Base-by-base conservation (phyloP, 352 stramenopile genomes). In the Globisporangium viniferum region DNA sequence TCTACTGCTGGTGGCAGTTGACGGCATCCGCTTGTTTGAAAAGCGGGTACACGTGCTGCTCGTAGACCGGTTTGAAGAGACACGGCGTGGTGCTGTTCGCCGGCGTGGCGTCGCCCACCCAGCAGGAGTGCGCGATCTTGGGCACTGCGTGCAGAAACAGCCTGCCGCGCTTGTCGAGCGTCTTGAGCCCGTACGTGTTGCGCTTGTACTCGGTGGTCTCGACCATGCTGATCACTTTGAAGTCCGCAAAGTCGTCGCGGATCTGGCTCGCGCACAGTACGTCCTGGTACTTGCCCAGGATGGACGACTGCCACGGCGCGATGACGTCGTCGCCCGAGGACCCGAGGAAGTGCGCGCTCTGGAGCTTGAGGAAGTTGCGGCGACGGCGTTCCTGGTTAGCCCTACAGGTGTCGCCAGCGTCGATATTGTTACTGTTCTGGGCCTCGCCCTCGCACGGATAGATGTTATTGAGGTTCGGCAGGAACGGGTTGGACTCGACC, bases 311-410 rank as follows among this genome's bases (percentile, higher is more conserved):
- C 73, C 75, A 85, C 15, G 77, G 79, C 10, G 75, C 67, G 39
- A 81, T 68, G 1, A 76, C 59, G 5, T 73, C 73, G 59, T 85
- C 79, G 29, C 70, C 49, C 12, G 73, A 66, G 0, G 75, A 76
- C 0, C 69, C 72, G 48, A 88, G 81, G 65, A 82, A 84, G 54
- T 82, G 70, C 0, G 74, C 77, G 9, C 65, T 60, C 33, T 68
- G 67, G 35, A 83, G 57, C 15, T 68, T 73, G 29, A 74, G 64
- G 63, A 81, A 84, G 67, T 88, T 88, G 66, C 74, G 77, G 35
- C 73, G 77, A 31, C 75, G 73, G 27, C 68, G 48, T 39, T 76
- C 64, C n/a, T 77, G 64, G 2, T 60, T 46, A 5, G 24, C 7
- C 6, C 57, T 58, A 56, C 59, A 74, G 24, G 56, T 22, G 39